These are phyloP conservation scores for Vigna trinervia DNA, from an alignment of 306 rosid genomes.

Conservation along the genomic window DNA sequence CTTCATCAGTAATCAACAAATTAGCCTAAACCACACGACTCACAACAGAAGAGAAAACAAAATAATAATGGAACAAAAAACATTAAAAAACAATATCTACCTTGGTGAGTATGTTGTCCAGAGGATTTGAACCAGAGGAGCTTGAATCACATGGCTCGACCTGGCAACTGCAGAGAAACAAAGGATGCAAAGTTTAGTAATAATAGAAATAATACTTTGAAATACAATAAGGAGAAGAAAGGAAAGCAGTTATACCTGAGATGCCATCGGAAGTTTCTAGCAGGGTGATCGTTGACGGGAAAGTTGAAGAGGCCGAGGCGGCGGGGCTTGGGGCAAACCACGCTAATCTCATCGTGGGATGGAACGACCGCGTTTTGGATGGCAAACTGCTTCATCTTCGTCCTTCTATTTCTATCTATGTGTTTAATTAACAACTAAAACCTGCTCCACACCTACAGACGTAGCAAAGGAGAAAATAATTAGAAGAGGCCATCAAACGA, in stretches of 20 bases:
- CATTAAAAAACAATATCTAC: conserved; percentile 57
- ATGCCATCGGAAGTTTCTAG: conserved; percentile 67
- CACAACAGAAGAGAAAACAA: not conserved
- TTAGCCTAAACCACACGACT: not conserved
- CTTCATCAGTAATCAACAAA: not conserved
- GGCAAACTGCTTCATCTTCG: conserved; percentile 71
- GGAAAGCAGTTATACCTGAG: conserved; percentile 53
- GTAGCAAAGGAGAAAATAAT: not conserved
- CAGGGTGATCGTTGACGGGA: conserved; percentile 58
- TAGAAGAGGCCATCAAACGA: not conserved
- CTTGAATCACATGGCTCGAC: conserved; percentile 65
- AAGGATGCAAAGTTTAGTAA: not conserved
- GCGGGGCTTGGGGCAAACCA: conserved; percentile 95
- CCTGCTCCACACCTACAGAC: conserved; percentile 39
- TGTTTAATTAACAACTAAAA: conserved; percentile 28
- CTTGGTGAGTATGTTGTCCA: conserved; percentile 79
- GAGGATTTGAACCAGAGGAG: conserved; percentile 62
- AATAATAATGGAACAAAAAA: not conserved
- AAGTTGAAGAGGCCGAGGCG: conserved; percentile 65
- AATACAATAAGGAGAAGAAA: not conserved
- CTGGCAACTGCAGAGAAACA: conserved; percentile 64
- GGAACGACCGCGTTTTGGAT: conserved; percentile 72
- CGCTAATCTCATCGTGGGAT: conserved; percentile 65
- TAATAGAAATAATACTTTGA: not conserved
- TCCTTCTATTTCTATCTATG: conserved; percentile 13